A percentile compares a stretch with the other conserved stretches of the same genome.
phyloP scores from a whole-genome alignment of 1,284 basidiomycete species.

The Pseudozyma thailandica region DNA sequence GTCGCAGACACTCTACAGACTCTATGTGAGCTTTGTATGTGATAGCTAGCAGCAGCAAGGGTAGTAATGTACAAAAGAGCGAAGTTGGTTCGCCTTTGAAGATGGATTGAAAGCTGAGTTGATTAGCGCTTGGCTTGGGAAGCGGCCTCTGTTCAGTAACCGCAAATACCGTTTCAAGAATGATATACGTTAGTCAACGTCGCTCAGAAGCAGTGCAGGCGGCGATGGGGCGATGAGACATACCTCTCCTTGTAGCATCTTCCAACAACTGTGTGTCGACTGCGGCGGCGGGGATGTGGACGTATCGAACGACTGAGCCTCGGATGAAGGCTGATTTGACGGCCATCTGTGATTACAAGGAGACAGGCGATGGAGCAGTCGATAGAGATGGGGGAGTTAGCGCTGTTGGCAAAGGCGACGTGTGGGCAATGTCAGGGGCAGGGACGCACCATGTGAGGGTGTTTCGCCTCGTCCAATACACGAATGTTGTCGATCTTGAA shows the following conservation, averaged over 20 bases:
- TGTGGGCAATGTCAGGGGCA: too few relatives aligned
- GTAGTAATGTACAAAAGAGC: conserved; percentile 21
- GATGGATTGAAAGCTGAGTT: neutral
- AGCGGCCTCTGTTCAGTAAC: conserved; percentile 33
- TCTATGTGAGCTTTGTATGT: neutral
- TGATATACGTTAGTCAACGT: too few relatives aligned
- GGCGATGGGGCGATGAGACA: conserved; percentile 21
- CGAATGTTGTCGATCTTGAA: conserved; percentile 94
- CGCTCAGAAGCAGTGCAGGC: too few relatives aligned
- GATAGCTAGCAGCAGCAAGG: neutral
- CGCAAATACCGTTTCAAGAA: neutral
- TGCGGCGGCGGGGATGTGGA: conserved; percentile 88
- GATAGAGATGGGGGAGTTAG: neutral
- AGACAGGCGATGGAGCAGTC: neutral
- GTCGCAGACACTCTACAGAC: neutral
- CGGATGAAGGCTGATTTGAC: conserved; percentile 99
- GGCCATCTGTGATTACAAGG: conserved; percentile 79
- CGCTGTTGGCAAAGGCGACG: neutral
- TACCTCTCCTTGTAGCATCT: conserved; percentile 91
- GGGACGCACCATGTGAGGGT: conserved; percentile 91
- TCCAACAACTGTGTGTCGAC: conserved; percentile 96
- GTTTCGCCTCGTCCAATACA: conserved; percentile 88
- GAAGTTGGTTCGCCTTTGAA: neutral
- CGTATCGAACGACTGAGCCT: conserved; percentile 97
- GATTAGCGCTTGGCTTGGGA: conserved; percentile 42